Base-by-base conservation (phyloP, 2,329 filamentous ascomycete genomes). In the Beauveria scarabaeidicola region DNA sequence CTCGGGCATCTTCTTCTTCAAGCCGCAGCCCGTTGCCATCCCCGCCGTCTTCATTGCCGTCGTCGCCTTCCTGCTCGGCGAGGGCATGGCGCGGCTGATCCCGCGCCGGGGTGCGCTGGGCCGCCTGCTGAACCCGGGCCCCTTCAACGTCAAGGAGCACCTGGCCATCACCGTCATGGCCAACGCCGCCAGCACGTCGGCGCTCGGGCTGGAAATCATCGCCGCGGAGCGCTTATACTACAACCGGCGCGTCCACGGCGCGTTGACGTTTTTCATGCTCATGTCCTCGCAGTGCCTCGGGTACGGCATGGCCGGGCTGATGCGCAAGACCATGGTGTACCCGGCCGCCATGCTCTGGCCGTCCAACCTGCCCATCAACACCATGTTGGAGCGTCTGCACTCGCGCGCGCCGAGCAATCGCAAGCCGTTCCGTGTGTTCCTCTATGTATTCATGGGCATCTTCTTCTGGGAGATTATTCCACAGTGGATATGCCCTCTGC, bases 401-500 rank as follows among this genome's bases (percentile, higher is more conserved):
- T 64, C 65, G 40, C 62, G 66, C 40, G 59, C 59, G 9, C 70
- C 63, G 0, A 70, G 73, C 36, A 75, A 72, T 1, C 74, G 70
- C 51, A 71, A 72, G 58, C 70, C 71, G 1, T 65, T 80, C 43
- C 69, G 70, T 23, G 65, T 75, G 13, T 80, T 78, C 60, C 73
- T 73, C 67, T 64, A 69, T 38, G 65, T 75, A 48, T 75, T 75
- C 63, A 60, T 66, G 0, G 68, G 65, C 48, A 70, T 78, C 43
- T 75, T 78, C 51, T 63, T 75, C 36, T 81, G 78, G 73, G 78
- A 81, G 55, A 69, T 78, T 25, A 66, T 81, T 46, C 78, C 79
- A 0, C 72, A 78, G 59, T 78, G 76, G 51, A 73, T 80, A 0
- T 75, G 77, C 52, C 73, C 77, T 1, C 61, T 75, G 4, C 66